phyloP scores from a whole-genome alignment of 1,284 basidiomycete genomes.

The Phylloporus gajari region DNA sequence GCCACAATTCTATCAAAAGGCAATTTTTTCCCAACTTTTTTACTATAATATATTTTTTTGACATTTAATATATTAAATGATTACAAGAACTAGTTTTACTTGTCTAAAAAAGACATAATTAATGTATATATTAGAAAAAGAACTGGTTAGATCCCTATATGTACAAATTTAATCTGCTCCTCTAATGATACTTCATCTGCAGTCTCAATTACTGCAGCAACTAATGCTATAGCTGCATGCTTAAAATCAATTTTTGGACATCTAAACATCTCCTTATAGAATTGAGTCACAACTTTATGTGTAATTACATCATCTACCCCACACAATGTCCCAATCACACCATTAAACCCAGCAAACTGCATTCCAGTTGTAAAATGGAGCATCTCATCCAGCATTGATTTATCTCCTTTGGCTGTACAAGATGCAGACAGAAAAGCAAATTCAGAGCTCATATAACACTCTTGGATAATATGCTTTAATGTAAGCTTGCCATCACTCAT shows the following conservation, averaged over 20 bases:
- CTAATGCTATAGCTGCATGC: too few species aligned
- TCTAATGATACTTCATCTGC: too few species aligned
- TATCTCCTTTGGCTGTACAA: not conserved
- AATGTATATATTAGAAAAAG: too few species aligned
- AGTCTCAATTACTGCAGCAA: too few species aligned
- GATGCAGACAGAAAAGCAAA: not conserved
- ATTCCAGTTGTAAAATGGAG: not conserved
- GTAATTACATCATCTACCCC: not conserved
- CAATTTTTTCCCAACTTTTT: too few species aligned
- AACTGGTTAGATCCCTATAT: too few species aligned
- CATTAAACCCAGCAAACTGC: not conserved
- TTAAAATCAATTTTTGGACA: not conserved
- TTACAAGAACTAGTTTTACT: too few species aligned
- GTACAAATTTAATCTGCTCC: too few species aligned
- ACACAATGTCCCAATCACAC: not conserved
- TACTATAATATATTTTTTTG: too few species aligned
- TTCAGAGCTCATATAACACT: not conserved
- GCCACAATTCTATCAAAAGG: too few species aligned
- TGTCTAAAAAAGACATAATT: too few species aligned
- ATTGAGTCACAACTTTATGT: not conserved
- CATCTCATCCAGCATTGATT: not conserved
- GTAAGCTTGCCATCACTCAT: not conserved
- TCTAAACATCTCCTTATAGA: not conserved
- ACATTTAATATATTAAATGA: too few species aligned
- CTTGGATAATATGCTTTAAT: not conserved